A percentile compares a stretch with the other conserved stretches of the same genome.
Evolutionary conservation across 2,329 filamentous ascomycete genomes (phyloP).

Genomic region (Ophiostoma pallidulum): DNA sequence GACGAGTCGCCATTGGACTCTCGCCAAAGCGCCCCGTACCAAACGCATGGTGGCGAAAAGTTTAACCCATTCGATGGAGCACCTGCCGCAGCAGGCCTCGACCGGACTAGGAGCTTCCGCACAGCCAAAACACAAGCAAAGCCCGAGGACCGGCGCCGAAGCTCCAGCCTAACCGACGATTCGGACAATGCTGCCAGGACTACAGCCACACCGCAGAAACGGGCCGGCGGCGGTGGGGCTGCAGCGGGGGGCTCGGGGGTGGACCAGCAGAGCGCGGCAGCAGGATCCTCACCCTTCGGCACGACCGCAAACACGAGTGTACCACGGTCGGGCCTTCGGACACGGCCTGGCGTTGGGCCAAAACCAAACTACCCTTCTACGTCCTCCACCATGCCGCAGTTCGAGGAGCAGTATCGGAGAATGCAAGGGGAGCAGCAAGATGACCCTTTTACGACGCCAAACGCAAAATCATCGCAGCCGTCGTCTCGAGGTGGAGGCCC

Average conservation of each 20-base stretch:
- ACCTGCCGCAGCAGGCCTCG: slow-evolving; percentile 24
- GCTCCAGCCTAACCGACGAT: slow-evolving; percentile 25
- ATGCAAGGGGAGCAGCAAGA: slow-evolving; percentile 7
- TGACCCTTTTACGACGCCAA: slow-evolving; percentile 1
- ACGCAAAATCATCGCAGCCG: neutral
- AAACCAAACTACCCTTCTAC: neutral
- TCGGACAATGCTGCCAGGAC: slow-evolving; percentile 20
- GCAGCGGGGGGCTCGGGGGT: neutral
- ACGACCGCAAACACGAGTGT: slow-evolving; percentile 5
- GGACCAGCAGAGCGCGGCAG: neutral
- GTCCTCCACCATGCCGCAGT: slow-evolving; percentile 13
- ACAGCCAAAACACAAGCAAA: slow-evolving; percentile 20
- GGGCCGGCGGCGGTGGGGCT: neutral
- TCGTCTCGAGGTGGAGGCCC: neutral
- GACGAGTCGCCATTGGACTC: slow-evolving; percentile 30
- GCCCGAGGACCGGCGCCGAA: slow-evolving; percentile 22
- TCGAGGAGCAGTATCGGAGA: slow-evolving; percentile 14
- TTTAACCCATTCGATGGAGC: slow-evolving; percentile 45
- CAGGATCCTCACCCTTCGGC: no score
- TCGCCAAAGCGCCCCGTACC: slow-evolving; percentile 51
- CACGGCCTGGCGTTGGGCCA: slow-evolving; percentile 1
- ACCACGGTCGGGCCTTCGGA: slow-evolving; percentile 1
- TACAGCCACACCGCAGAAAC: neutral
- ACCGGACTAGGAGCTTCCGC: slow-evolving; percentile 38
- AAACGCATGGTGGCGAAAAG: slow-evolving; percentile 47